phyloP scores from a whole-genome alignment of 1,284 basidiomycete species.

The Chondrostereum purpureum region DNA sequence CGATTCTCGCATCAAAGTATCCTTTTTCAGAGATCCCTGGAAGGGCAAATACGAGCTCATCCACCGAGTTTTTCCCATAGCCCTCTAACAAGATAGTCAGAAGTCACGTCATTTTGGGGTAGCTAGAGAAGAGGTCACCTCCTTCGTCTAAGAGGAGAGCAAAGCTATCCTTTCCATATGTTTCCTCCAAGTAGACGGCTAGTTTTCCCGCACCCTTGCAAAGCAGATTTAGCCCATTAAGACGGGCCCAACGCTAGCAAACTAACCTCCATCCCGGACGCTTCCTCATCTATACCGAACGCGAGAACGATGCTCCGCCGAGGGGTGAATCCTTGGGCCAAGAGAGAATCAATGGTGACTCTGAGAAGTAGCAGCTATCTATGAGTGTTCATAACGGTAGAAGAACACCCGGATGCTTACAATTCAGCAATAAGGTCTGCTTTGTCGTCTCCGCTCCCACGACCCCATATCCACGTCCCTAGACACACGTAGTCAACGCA shows the following conservation, averaged over 20 bases:
- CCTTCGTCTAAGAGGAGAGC: slow-evolving; percentile 42
- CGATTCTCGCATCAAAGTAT: slow-evolving; percentile 39
- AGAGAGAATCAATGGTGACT: slow-evolving; percentile 36
- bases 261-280: slow-evolving; percentile 29
- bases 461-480: slow-evolving; percentile 35
- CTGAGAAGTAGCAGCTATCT: too few species aligned
- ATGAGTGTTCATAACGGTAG: too few species aligned
- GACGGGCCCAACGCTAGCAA: not conserved
- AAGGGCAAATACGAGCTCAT: slow-evolving; percentile 24
- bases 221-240: not conserved
- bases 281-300: slow-evolving; percentile 60
- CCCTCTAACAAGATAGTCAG: too few species aligned
- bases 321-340: slow-evolving; percentile 37
- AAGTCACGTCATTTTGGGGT: too few species aligned
- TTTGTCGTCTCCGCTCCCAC: slow-evolving; percentile 39
- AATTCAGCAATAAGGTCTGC: slow-evolving; percentile 33
- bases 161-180: slow-evolving; percentile 42
- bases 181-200: slow-evolving; percentile 30
- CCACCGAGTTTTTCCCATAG: not conserved
- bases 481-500: not conserved
- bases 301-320: slow-evolving; percentile 45
- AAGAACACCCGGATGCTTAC: too few species aligned
- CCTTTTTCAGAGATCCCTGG: slow-evolving; percentile 55
- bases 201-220: slow-evolving; percentile 37
- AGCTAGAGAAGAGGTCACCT: too few species aligned